Conservation (phyloP, 2,329 filamentous ascomycete species). For the Penicillium sp. region DNA sequence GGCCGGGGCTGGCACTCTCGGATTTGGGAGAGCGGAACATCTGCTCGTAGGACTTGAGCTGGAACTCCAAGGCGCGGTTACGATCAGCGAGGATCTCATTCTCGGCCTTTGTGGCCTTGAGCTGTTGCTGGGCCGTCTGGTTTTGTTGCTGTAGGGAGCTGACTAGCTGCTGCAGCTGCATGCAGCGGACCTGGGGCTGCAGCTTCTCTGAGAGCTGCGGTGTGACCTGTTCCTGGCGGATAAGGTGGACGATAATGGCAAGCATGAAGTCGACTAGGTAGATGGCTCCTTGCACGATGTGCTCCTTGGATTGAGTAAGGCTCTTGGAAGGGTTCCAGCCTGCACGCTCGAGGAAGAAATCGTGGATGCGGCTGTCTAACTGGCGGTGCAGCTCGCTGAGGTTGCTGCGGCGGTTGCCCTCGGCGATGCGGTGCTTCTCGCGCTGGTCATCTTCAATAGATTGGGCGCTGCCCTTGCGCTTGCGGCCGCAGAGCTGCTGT, state of each 20-base stretch:
- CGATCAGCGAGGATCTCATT: constrained; percentile 37
- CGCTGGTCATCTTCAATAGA: constrained; percentile 40
- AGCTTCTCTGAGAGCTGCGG: constrained; percentile 40
- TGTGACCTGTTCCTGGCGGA: constrained; percentile 38
- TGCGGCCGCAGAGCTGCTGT: constrained; percentile 42
- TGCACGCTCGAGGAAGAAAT: constrained; percentile 41
- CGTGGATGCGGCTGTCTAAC: constrained; percentile 39
- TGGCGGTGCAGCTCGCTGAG: constrained; percentile 42
- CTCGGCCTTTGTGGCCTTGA: constrained; percentile 37
- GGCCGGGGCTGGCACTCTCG: constrained; percentile 30
- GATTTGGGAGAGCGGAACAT: constrained; percentile 40
- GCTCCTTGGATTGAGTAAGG: constrained; percentile 43
- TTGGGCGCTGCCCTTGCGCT: constrained; percentile 38
- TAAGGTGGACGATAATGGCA: constrained; percentile 36
- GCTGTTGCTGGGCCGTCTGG: constrained; percentile 36
- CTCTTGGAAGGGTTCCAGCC: constrained; percentile 44
- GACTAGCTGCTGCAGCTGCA: constrained; percentile 40
- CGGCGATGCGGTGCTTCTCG: constrained; percentile 43
- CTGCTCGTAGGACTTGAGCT: constrained; percentile 41
- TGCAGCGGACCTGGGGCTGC: constrained; percentile 40
- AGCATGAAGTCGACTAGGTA: constrained; percentile 43
- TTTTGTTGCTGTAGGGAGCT: constrained; percentile 40
- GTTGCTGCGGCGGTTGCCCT: constrained; percentile 43
- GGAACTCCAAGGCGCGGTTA: constrained; percentile 39
- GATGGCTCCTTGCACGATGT: constrained; percentile 42